Evolutionary conservation across 768 basidiomycete species (phyloP).

Genomic region (Fomitopsis pulvina): DNA sequence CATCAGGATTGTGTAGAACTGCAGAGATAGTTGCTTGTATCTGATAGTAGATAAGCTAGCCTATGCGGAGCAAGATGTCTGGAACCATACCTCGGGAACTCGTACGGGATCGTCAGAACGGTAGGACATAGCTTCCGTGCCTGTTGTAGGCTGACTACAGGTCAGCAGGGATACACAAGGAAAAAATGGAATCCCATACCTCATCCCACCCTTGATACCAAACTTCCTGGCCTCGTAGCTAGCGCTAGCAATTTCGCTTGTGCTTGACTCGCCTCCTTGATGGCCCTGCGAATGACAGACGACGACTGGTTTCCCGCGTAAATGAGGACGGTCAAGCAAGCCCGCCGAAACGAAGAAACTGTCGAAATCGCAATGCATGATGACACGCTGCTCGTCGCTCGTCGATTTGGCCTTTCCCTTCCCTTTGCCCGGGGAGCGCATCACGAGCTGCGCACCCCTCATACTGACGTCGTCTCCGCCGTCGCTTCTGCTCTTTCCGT

Average conservation of each 20-base stretch:
- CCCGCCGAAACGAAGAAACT: slow-evolving; percentile 97
- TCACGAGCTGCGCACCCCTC: slow-evolving; percentile 31
- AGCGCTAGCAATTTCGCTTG: slow-evolving; percentile 91
- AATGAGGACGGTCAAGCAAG: slow-evolving; percentile 66
- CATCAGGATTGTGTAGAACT: slow-evolving; percentile 93
- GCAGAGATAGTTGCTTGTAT: slow-evolving; percentile 77
- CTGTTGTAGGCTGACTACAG: slow-evolving; percentile 28
- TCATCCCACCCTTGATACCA: slow-evolving; percentile 94
- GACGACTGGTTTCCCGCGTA: slow-evolving; percentile 84
- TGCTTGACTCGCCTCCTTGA: slow-evolving; percentile 69
- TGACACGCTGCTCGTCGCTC: slow-evolving; percentile 48
- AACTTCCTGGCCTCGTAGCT: slow-evolving; percentile 89
- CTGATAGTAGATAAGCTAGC: slow-evolving; percentile 31
- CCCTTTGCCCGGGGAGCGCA: slow-evolving; percentile 41
- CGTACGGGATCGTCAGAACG: slow-evolving; percentile 80
- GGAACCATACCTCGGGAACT: slow-evolving; percentile 68
- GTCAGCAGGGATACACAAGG: not conserved
- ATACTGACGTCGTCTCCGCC: slow-evolving; percentile 37
- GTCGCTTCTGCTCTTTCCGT: slow-evolving; percentile 12
- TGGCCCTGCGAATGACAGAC: slow-evolving; percentile 91
- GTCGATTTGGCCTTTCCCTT: slow-evolving; percentile 48
- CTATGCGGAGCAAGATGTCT: not conserved
- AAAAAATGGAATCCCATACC: slow-evolving; percentile 54
- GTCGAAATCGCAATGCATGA: slow-evolving; percentile 95
- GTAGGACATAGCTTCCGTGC: slow-evolving; percentile 70